phyloP scores from a whole-genome alignment of 192 early-diverging fungal species.

The Spizellomyces sp. region DNA sequence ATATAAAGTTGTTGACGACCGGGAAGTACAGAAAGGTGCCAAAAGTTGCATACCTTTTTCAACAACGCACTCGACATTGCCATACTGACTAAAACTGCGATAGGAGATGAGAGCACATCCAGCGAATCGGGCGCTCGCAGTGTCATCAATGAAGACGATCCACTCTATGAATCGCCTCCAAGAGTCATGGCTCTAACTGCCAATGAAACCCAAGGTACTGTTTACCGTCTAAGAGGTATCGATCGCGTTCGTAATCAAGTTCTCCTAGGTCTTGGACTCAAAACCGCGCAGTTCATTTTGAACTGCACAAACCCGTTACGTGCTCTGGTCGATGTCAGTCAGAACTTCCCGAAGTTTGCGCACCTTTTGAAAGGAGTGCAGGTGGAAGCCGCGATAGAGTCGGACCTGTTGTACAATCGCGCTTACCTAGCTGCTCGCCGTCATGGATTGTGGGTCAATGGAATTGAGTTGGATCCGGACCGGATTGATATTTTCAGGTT shows the following conservation, averaged over 20 bases:
- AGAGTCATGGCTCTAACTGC: slow-evolving; percentile 50
- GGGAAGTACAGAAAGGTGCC: slow-evolving; percentile 46
- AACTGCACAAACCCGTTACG: slow-evolving; percentile 60
- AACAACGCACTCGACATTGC: too few relatives aligned
- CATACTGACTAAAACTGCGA: neutral
- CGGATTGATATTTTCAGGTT: slow-evolving; percentile 38
- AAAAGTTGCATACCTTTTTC: too few relatives aligned
- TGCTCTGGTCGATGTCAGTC: slow-evolving; percentile 67
- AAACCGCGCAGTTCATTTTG: slow-evolving; percentile 74
- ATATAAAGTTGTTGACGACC: slow-evolving; percentile 95
- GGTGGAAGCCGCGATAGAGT: slow-evolving; percentile 32
- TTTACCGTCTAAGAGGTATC: slow-evolving; percentile 14
- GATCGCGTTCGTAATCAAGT: too few relatives aligned
- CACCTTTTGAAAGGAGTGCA: slow-evolving; percentile 61
- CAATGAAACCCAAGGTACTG: slow-evolving; percentile 55
- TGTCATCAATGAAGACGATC: slow-evolving; percentile 9
- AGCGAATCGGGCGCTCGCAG: neutral
- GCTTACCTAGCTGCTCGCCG: slow-evolving; percentile 12
- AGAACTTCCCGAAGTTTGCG: slow-evolving; percentile 90
- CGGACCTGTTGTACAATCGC: slow-evolving; percentile 43
- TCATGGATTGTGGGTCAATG: slow-evolving; percentile 45
- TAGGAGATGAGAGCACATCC: neutral
- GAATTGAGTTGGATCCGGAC: slow-evolving; percentile 34
- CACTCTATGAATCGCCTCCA: slow-evolving; percentile 8
- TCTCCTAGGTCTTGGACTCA: slow-evolving; percentile 54